Evolutionary conservation across 2,329 filamentous ascomycete genomes (phyloP).

Genomic region (Stylonectria norvegica): DNA sequence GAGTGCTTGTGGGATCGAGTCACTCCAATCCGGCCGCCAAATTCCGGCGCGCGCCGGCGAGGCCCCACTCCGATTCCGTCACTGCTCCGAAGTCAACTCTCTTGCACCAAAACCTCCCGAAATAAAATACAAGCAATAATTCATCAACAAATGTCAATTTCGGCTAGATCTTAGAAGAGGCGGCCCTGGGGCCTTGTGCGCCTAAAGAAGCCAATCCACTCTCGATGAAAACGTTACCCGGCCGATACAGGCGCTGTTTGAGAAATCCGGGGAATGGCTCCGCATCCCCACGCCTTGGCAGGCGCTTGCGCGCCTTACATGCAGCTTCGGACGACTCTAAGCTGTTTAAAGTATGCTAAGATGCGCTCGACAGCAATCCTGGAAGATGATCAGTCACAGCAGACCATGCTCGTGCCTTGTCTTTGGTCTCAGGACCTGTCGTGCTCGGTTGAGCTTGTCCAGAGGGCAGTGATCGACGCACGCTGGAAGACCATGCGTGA

Average conservation of each 20-base stretch:
- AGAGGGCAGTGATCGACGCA: background rate
- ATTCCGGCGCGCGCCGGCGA: too few relatives aligned
- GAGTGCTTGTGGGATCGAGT: too few relatives aligned
- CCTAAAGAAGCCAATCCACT: too few relatives aligned
- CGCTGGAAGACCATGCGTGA: background rate
- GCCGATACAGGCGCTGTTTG: conserved; percentile 4
- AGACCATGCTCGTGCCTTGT: too few relatives aligned
- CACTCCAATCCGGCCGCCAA: too few relatives aligned
- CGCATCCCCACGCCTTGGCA: conserved; percentile 1
- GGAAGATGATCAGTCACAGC: background rate
- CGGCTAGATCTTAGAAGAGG: too few relatives aligned
- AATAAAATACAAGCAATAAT: too few relatives aligned
- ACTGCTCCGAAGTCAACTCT: too few relatives aligned
- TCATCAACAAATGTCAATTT: too few relatives aligned
- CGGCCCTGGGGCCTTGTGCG: too few relatives aligned
- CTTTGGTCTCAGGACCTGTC: background rate
- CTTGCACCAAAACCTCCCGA: too few relatives aligned
- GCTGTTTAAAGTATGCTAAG: background rate
- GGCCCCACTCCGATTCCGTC: too few relatives aligned
- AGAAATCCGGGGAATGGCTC: conserved; percentile 3
- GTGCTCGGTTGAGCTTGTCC: conserved; percentile 1
- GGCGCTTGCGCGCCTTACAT: background rate
- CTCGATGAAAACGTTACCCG: conserved; percentile 7
- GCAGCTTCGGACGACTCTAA: background rate
- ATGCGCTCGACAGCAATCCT: background rate